Base-by-base conservation (phyloP, 495 filamentous ascomycete genomes). In the Xylaria flabelliformis region DNA sequence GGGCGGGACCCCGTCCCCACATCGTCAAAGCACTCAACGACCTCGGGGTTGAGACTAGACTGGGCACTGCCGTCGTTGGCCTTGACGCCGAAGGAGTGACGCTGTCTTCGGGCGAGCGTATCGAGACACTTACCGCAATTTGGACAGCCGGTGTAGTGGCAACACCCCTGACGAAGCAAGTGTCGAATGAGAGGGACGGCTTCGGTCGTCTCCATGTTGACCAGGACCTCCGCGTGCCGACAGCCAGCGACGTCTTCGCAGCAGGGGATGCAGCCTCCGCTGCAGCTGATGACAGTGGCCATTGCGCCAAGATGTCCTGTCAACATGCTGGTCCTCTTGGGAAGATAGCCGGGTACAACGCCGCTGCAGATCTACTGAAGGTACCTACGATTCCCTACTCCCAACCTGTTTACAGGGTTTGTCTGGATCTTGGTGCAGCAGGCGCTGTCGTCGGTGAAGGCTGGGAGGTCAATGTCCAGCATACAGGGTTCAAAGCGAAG, bases 291-390 rank as follows among this genome's bases (percentile, higher is more conserved):
- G 74, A 53, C 6, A 15, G 34, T 42, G 74, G 67, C 15, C 69
- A 75, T 44, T 50, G 34, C 26, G 42, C 65, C 7, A 63, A 64
- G 63, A 75, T 75, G 80, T 78, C 79, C 46, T 82, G 80, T 53
- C 80, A 82, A 67, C 80, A 82, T 56, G 80, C 80, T 24, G 67
- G 75, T 29, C 74, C 69, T 9, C 71, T 81, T 7, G 80, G 80
- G n/a, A 74, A 75, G 5, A 66, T 77, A 9, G 69, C 79, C 0
- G 80, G 80, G 4, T 69, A 82, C n/a, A 82, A 80, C 67, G 76
- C 78, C 1, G 76, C 80, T 0, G 69, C 69, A 6, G 69, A 71
- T n/a, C 19, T 71, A 7, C n/a, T 71, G 42, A 29, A 44, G 6
- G 4, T 64, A 10, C 32, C 69, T 36, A 42, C 69, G 13, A 36